Percentiles rank a stretch among this genome's conserved stretches.
Evolutionary conservation across 352 stramenopile species (phyloP).

Genomic region (Saprolegnia parasitica): DNA sequence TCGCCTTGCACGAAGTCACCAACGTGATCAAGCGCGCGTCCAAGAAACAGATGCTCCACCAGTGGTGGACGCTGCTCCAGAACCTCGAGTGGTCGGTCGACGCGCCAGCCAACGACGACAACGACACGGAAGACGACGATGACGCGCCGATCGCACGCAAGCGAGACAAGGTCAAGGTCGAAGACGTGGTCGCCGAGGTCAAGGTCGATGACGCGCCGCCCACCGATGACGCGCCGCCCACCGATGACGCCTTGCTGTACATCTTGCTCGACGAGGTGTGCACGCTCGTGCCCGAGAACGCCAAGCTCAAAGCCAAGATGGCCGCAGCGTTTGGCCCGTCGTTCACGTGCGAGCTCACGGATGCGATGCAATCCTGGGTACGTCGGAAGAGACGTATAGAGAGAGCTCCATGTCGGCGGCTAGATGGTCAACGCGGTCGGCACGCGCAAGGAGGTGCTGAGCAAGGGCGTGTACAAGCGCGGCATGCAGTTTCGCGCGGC

Average conservation of each 20-base stretch:
- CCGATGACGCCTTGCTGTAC: neutral
- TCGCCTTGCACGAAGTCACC: conserved; percentile 13
- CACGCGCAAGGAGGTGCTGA: conserved; percentile 13
- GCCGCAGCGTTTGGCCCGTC: neutral
- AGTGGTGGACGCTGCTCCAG: conserved; percentile 21
- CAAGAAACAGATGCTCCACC: conserved; percentile 17
- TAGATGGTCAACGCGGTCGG: conserved; percentile 25
- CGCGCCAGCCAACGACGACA: neutral
- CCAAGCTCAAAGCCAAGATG: conserved; percentile 23
- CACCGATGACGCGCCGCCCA: neutral
- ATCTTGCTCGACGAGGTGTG: conserved; percentile 23
- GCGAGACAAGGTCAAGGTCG: neutral
- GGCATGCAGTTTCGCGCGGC: neutral
- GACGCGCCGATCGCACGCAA: neutral
- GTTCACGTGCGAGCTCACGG: neutral
- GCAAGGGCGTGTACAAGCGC: conserved; percentile 15
- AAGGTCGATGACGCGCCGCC: neutral
- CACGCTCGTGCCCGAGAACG: neutral
- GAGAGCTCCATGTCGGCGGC: too few species aligned
- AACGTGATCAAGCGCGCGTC: neutral
- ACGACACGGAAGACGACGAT: neutral
- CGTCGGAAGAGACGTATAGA: neutral
- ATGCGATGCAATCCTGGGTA: conserved; percentile 16
- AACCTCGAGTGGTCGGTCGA: conserved; percentile 20
- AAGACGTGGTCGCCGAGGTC: neutral